Evolutionary conservation across 2,329 filamentous ascomycete genomes (phyloP).

Genomic region (Incumbomyces lentus): DNA sequence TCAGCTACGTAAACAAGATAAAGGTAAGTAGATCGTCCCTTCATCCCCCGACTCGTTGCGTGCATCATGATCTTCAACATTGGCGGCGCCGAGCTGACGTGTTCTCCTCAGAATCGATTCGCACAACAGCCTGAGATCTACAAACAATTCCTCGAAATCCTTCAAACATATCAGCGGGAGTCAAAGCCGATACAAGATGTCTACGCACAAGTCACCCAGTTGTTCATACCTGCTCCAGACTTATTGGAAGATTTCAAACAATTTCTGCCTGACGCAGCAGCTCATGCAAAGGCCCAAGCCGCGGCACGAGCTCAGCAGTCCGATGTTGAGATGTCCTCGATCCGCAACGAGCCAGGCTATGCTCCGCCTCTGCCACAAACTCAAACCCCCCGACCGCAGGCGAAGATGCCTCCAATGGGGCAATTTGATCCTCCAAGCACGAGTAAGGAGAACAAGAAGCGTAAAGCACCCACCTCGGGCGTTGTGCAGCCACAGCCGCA

Average conservation of each 20-base stretch:
- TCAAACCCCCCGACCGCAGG: slow-evolving; percentile 42
- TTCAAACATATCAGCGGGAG: slow-evolving; percentile 96
- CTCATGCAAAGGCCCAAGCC: slow-evolving; percentile 53
- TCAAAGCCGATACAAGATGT: slow-evolving; percentile 98
- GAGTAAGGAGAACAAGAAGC: slow-evolving; percentile 84
- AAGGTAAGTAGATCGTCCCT: slow-evolving; percentile 53
- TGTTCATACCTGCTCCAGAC: slow-evolving; percentile 89
- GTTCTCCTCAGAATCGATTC: slow-evolving; percentile 72
- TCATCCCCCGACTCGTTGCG: too few relatives aligned
- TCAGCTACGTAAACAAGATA: slow-evolving; percentile 99
- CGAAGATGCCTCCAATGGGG: slow-evolving; percentile 80
- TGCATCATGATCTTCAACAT: too few relatives aligned
- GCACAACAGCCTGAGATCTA: slow-evolving; percentile 95
- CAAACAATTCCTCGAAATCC: slow-evolving; percentile 95
- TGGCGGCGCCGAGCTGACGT: background rate
- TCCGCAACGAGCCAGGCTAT: slow-evolving; percentile 44
- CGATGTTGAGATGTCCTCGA: slow-evolving; percentile 57
- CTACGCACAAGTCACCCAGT: slow-evolving; percentile 86
- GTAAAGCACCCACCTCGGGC: slow-evolving; percentile 43
- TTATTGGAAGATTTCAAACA: slow-evolving; percentile 97
- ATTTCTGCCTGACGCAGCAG: slow-evolving; percentile 84
- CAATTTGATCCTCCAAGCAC: slow-evolving; percentile 83
- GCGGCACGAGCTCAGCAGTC: slow-evolving; percentile 48
- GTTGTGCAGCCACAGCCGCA: slow-evolving; percentile 27
- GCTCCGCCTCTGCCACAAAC: slow-evolving; percentile 33